Percentiles rank a stretch among this genome's conserved stretches.
phyloP scores from a whole-genome alignment of 2,329 filamentous ascomycete genomes.

The Pleurostoma richardsiae region DNA sequence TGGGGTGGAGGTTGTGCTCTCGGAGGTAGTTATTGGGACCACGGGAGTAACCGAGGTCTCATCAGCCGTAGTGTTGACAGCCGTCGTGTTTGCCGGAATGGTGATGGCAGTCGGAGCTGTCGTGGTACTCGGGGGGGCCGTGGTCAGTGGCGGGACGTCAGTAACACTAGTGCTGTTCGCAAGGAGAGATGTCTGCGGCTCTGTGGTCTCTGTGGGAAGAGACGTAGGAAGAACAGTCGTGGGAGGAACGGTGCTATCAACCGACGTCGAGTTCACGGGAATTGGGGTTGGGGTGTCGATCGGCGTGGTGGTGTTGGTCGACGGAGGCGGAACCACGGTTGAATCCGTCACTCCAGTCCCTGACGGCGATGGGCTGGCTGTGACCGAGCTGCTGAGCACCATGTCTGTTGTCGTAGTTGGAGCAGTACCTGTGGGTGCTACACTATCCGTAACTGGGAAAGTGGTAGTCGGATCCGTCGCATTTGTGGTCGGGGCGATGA shows the following conservation, averaged over 20 bases:
- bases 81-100: not conserved
- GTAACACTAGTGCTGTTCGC: not conserved
- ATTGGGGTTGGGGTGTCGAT: not conserved
- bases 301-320: not conserved
- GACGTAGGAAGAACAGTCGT: not conserved
- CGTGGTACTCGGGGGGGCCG: not conserved
- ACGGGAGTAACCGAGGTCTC: not conserved
- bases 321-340: not conserved
- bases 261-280: not conserved
- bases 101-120: not conserved
- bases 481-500: constrained; percentile 6
- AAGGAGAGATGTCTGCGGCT: not conserved
- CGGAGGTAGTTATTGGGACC: not conserved
- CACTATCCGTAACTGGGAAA: constrained; percentile 3
- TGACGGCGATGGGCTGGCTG: not conserved
- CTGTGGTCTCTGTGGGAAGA: not conserved
- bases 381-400: not conserved
- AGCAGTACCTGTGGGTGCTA: not conserved
- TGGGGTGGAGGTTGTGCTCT: not conserved
- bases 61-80: not conserved
- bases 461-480: constrained; percentile 7
- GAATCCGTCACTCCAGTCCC: not conserved
- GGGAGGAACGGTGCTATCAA: not conserved
- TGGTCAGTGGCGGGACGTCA: not conserved
- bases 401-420: not conserved